Evolutionary conservation across 768 basidiomycete genomes (phyloP).

Genomic region (Suillus ampliporus): DNA sequence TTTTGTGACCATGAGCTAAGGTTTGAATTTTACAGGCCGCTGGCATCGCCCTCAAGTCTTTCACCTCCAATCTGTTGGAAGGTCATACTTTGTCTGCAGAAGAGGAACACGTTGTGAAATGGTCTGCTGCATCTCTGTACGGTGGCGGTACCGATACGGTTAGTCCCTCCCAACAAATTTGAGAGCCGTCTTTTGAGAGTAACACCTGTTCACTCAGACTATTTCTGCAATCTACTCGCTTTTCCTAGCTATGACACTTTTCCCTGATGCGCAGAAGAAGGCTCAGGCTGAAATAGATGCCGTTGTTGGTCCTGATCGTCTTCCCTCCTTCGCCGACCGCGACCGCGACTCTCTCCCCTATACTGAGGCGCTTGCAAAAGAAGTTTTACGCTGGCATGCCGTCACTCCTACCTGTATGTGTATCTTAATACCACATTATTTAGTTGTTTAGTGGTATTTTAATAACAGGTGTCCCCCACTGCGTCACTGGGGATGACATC

Average conservation of each 20-base stretch:
- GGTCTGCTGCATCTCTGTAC: constrained; percentile 52
- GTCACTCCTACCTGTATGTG: constrained; percentile 47
- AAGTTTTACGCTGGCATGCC: constrained; percentile 53
- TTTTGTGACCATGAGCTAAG: not conserved
- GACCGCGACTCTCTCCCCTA: constrained; percentile 66
- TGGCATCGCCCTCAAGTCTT: constrained; percentile 54
- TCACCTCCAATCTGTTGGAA: constrained; percentile 62
- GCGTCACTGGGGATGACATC: constrained; percentile 62
- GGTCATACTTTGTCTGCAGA: constrained; percentile 53
- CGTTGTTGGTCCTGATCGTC: constrained; percentile 61
- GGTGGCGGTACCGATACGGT: constrained; percentile 21
- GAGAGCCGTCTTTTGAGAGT: not conserved
- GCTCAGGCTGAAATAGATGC: constrained; percentile 69
- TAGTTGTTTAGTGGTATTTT: constrained; percentile 39
- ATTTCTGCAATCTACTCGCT: constrained; percentile 19
- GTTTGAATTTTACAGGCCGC: constrained; percentile 47
- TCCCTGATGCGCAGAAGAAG: constrained; percentile 54
- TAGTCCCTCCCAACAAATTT: not conserved
- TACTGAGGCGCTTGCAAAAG: constrained; percentile 62
- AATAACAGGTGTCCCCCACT: constrained; percentile 46
- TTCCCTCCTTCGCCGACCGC: constrained; percentile 65
- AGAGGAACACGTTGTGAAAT: constrained; percentile 66
- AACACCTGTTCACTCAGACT: not conserved
- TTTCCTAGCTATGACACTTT: constrained; percentile 9
- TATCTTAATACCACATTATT: constrained; percentile 33